Evolutionary conservation across 441 rosid species (phyloP), one percentile per base, ranked within the genome.

Genomic region (Gossypium lobatum): DNA sequence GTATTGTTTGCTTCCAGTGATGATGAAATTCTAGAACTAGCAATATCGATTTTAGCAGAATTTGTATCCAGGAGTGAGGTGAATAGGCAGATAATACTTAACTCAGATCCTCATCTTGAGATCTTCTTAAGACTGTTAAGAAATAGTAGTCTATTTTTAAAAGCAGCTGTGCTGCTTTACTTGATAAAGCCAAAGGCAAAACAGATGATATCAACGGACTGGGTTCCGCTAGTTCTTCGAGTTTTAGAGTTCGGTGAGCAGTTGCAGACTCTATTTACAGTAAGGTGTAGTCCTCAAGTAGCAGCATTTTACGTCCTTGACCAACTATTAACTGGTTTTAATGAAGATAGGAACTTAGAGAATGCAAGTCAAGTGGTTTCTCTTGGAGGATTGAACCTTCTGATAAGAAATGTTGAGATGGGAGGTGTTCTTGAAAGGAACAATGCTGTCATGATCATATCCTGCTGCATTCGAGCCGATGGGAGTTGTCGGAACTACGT

Each of bases 231-330:
- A 28, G 73, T 76, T 42, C 94, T 89, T 65, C 74, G 90, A 72
- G 87, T 89, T 62, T 71, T 89, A 9, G 94, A 89, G 59, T 88
- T 89, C 5, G 91, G 90, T 14, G 85, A 83, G 48, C 90, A 83
- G 63, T 20, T 75, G 70, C 91, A 86, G 83, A 86, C 85, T 70
- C 79, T 87, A 62, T 86, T 89, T 74, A 82, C 81, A 0, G 84
- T 89, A 0, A 76, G 72, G 59, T 88, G 89, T 58, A 76, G 75
- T n/a, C 86, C 91, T 68, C 84, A 73, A 75, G 78, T 68, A 52
- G 94, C 94, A 3, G 91, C 87, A 65, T 75, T 87, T 72, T 87
- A 88, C 79, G 58, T 89, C 46, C 83, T 89, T 58, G 80, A 81
- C 64, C 87, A 86, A 65, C 87, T 89, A 70, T 64, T 89, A 23